Base-by-base conservation (phyloP, 2,329 filamentous ascomycete species). In the Cladosporium halotolerans region DNA sequence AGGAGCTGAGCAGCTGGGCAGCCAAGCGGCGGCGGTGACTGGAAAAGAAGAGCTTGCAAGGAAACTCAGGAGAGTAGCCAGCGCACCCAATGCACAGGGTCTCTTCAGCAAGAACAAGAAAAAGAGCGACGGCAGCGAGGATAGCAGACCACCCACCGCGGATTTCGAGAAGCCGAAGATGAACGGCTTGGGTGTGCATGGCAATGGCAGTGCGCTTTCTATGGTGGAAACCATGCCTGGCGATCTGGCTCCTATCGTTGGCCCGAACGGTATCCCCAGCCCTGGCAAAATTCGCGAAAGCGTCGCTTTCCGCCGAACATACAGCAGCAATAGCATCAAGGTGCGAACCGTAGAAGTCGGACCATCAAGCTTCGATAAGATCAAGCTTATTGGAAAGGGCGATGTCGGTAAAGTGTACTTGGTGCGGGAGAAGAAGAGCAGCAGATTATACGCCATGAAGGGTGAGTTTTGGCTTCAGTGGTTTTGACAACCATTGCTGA, bases 271-370 rank as follows among this genome's bases (percentile, higher is more conserved):
- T 55, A 78, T 89, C 34, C 80, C 84, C 3, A 79, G 82, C 2
- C 84, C 86, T 4, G 81, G 81, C 49, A 82, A 84, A 63, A 81
- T 85, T 59, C 79, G 79, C 53, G 78, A 80, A 60, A 73, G 82
- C 14, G 78, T 89, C 45, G 84, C 89, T 16, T 99, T 96, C 74
- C 81, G 93, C 65, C 82, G 93, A 68, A 99, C 93, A 2, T 99
- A 99, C 71, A 97, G 93, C 72, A 96, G 92, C 61, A 99, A 97
- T 72, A 97, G 93, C 39, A 99, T 99, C 78, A 99, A 99, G 74
- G 89, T 97, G 61, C 83, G 93, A 64, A 90, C 96, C 69, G 93
- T 99, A 45, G 93, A 99, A 73, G 93, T 99, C 34, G 88, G 90
- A 0, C 93, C 93, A 0, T 80, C 88, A 58, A 97, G 92, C 69